Evolutionary conservation across 768 basidiomycete genomes (phyloP).

Genomic region (Mrakia frigida): DNA sequence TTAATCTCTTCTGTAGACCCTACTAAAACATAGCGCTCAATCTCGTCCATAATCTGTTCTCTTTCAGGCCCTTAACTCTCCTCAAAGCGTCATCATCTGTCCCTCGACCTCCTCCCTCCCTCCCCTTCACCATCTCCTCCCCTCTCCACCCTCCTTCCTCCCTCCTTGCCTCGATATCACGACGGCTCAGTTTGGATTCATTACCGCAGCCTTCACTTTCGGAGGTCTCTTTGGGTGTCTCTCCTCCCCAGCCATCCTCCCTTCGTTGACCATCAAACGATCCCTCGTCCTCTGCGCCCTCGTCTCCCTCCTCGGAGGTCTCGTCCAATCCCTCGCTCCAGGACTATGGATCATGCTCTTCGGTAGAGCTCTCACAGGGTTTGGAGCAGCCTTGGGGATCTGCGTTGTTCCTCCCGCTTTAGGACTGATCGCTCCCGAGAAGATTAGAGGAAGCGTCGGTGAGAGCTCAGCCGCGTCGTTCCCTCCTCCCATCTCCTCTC

Average conservation of each 20-base stretch:
- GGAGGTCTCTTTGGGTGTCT: constrained; percentile 80
- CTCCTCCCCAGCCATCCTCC: constrained; percentile 53
- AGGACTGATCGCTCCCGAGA: constrained; percentile 61
- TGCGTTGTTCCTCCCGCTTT: constrained; percentile 59
- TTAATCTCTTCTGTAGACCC: neutral
- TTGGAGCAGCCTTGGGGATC: constrained; percentile 64
- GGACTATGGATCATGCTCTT: neutral
- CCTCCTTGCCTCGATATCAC: constrained; percentile 77
- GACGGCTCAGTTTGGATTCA: constrained; percentile 66
- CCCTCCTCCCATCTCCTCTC: neutral
- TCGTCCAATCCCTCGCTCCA: neutral
- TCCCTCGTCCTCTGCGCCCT: neutral
- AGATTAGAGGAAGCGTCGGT: constrained; percentile 52
- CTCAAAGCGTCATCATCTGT: constrained; percentile 8
- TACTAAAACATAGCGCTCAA: too few species aligned
- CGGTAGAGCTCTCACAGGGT: constrained; percentile 48
- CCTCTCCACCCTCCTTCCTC: constrained; percentile 39
- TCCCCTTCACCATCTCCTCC: neutral
- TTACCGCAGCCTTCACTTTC: constrained; percentile 77
- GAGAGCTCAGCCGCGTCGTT: neutral
- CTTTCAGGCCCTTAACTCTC: constrained; percentile 17
- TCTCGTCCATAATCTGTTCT: too few species aligned
- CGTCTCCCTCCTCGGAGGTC: neutral
- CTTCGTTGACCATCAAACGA: neutral
- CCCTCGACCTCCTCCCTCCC: neutral